Evolutionary conservation across 2,329 filamentous ascomycete species (phyloP), one percentile per base, ranked within the genome.

Genomic region (Neurospora crassa): DNA sequence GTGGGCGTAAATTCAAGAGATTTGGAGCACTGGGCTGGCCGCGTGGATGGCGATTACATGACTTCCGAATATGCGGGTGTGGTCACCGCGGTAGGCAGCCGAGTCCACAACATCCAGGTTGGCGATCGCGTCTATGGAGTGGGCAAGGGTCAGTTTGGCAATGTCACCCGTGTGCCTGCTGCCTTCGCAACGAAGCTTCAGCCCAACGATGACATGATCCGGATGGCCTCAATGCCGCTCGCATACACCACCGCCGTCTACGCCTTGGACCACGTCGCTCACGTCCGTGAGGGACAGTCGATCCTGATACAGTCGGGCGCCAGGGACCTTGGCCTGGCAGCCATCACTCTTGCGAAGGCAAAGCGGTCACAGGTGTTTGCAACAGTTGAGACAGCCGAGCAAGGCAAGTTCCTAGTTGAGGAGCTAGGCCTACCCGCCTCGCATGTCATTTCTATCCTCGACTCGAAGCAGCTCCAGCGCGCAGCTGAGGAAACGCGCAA

Each of bases 1-100:
- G 75, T 77, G 2, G 78, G 77, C 1, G 47, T 79, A 0, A 78
- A 78, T 67, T 74, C 74, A 67, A 78, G 78, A 45, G 77, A 78
- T 53, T 70, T 79, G 10, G 76, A 71, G 40, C 42, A 73, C 10
- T 73, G 73, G 7, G 72, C 76, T 1, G 77, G 76, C 2, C 75
- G 75, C 3, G 72, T 76, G 11, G 75, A 78, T 24, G 72, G 68
- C 1, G 74, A 74, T 40, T 71, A 74, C 63, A 70, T 76, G 8
- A 76, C 73, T 12, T 72, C 40, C 40, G 40, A 41, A 41, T 41
- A 41, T 41, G 40, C 40, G 40, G 76, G 77, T 24, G 68, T 75
- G 11, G 71, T 79, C 1, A 74, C 74, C 2, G 69, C 69, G 12
- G 68, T 75, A 0, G 77, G 78, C 2, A 2, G 71, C 5, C 29